phyloP scores from a whole-genome alignment of 768 basidiomycete genomes.

The Neoboletus brunneissimus region DNA sequence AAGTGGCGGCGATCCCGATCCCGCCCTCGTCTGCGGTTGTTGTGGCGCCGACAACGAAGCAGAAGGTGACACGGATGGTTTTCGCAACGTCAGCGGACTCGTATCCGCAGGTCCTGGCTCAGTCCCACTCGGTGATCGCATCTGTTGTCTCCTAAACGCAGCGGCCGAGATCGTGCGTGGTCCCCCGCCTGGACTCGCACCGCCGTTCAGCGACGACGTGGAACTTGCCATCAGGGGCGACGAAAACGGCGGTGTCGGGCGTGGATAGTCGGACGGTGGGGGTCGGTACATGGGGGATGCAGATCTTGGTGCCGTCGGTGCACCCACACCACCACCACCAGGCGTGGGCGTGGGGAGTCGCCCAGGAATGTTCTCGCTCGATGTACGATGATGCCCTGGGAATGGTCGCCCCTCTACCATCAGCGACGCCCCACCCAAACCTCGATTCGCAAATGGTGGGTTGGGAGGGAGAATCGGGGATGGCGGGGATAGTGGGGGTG shows the following conservation, averaged over 20 bases:
- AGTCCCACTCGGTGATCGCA: constrained; percentile 28
- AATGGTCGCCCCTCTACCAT: constrained; percentile 7
- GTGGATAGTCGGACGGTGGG: constrained; percentile 49
- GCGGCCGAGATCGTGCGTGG: constrained; percentile 71
- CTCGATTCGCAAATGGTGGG: constrained; percentile 40
- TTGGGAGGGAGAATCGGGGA: constrained; percentile 35
- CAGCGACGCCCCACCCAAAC: constrained; percentile 7
- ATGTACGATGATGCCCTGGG: neutral
- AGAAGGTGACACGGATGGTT: constrained; percentile 36
- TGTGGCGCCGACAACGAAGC: constrained; percentile 21
- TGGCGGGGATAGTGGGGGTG: constrained; percentile 15
- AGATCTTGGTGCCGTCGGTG: neutral
- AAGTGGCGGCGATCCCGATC: constrained; percentile 32
- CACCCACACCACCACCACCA: neutral
- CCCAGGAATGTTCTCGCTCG: constrained; percentile 5
- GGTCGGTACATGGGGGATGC: constrained; percentile 11
- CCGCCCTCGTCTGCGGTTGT: constrained; percentile 8
- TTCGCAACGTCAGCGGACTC: constrained; percentile 48
- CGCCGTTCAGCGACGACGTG: constrained; percentile 31
- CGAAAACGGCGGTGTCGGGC: constrained; percentile 33
- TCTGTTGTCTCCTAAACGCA: constrained; percentile 61
- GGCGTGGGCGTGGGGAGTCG: constrained; percentile 9
- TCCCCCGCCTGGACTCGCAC: constrained; percentile 27
- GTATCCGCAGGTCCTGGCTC: constrained; percentile 38
- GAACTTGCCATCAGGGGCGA: constrained; percentile 32